A percentile compares a stretch with the other conserved stretches of the same genome.
These are phyloP conservation scores for Graphilbum sp. DNA, from an alignment of 2,329 filamentous ascomycete species.

Conservation along the genomic window DNA sequence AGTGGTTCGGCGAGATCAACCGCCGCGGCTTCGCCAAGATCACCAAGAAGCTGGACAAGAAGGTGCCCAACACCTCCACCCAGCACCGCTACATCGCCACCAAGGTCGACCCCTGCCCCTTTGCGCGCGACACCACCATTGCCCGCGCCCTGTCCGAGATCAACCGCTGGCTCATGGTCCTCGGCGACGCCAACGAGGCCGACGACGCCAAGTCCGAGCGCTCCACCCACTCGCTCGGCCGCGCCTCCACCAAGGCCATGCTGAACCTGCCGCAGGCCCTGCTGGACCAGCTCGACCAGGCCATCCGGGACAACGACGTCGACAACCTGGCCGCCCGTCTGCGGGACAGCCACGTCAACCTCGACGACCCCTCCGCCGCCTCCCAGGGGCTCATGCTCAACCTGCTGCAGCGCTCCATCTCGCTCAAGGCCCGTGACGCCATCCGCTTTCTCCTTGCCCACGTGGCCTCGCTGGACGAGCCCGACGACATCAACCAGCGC, in stretches of 20 bases:
- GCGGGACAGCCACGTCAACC: constrained; percentile 34
- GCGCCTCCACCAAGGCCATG: constrained; percentile 58
- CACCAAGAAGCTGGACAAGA: constrained; percentile 97
- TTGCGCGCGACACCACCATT: constrained; percentile 54
- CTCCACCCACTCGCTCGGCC: constrained; percentile 60
- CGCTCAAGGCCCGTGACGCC: constrained; percentile 48
- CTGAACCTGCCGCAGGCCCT: constrained; percentile 52
- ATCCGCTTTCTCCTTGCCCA: constrained; percentile 55
- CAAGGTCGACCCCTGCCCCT: constrained; percentile 77
- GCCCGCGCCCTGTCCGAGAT: constrained; percentile 41
- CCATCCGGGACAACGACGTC: constrained; percentile 53
- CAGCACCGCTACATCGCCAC: constrained; percentile 78
- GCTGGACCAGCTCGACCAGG: constrained; percentile 56
- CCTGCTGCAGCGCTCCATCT: constrained; percentile 62
- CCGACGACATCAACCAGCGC: constrained; percentile 82
- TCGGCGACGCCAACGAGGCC: constrained; percentile 60
- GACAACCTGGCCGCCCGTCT: constrained; percentile 38
- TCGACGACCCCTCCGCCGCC: neutral
- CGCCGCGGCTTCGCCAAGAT: constrained; percentile 92
- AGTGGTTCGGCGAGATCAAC: constrained; percentile 98
- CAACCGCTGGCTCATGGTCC: constrained; percentile 78
- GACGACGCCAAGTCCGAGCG: constrained; percentile 62
- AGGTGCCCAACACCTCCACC: constrained; percentile 56
- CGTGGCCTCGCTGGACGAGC: constrained; percentile 60
- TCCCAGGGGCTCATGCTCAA: constrained; percentile 60